phyloP scores from a whole-genome alignment of 352 stramenopile species.

The Phytopythium montanum region DNA sequence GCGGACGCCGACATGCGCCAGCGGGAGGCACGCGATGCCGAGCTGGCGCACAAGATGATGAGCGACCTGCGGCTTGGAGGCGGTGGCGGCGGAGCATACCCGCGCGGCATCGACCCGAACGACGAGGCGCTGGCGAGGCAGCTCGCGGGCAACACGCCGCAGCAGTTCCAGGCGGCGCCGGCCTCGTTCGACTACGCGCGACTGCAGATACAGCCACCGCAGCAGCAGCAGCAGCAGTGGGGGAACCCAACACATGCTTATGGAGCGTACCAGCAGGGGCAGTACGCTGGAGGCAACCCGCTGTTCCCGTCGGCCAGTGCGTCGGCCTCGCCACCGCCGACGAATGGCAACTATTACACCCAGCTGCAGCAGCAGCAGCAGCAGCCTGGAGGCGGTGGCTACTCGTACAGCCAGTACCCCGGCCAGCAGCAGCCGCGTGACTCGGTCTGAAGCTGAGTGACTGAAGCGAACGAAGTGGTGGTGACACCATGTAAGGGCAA shows the following conservation, averaged over 20 bases:
- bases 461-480: background rate
- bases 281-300: constrained; percentile 6
- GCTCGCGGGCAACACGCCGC: constrained; percentile 39
- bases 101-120: constrained; percentile 14
- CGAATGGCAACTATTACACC: constrained; percentile 43
- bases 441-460: background rate
- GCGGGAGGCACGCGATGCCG: constrained; percentile 44
- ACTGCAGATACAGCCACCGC: constrained; percentile 22
- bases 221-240: constrained; percentile 15
- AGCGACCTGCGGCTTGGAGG: constrained; percentile 49
- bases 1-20: constrained; percentile 51
- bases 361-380: constrained; percentile 10
- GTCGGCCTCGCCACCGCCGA: constrained; percentile 23
- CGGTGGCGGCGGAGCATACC: constrained; percentile 11
- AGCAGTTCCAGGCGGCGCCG: constrained; percentile 30
- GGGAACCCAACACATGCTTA: constrained; percentile 23
- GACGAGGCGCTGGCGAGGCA: constrained; percentile 62
- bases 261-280: constrained; percentile 34
- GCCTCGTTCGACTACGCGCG: constrained; percentile 33
- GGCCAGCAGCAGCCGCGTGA: constrained; percentile 17
- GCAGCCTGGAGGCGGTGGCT: constrained; percentile 17
- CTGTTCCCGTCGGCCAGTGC: constrained; percentile 14
- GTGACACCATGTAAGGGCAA: background rate
- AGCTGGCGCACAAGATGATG: constrained; percentile 69
- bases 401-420: constrained; percentile 46